Conservation (phyloP, 2,329 filamentous ascomycete species). For the Penicillium crustosum region DNA sequence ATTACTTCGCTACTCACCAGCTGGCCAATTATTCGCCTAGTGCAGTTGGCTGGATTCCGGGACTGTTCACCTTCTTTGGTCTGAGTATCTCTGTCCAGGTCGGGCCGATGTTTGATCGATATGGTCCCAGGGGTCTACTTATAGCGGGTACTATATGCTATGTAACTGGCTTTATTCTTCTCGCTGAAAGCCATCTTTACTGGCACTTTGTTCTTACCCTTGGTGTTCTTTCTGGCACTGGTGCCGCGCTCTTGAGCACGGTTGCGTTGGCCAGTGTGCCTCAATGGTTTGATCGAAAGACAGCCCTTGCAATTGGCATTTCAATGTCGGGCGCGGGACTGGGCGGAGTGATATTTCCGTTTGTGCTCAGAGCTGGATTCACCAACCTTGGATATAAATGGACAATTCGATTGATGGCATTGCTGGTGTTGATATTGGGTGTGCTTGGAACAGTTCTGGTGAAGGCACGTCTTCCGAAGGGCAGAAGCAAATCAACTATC, state of each 20-base stretch:
- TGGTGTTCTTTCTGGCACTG: constrained; percentile 39
- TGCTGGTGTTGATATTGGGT: constrained; percentile 37
- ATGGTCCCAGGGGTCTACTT: constrained; percentile 48
- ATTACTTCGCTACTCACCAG: constrained; percentile 49
- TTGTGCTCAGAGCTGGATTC: constrained; percentile 38
- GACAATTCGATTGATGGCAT: constrained; percentile 41
- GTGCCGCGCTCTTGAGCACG: constrained; percentile 41
- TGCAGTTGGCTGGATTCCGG: constrained; percentile 53
- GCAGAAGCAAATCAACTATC: constrained; percentile 36
- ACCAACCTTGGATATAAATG: constrained; percentile 40
- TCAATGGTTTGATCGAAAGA: constrained; percentile 44
- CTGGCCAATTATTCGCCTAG: constrained; percentile 45
- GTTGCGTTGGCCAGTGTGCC: constrained; percentile 40
- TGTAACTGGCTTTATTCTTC: constrained; percentile 45
- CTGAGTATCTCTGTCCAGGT: constrained; percentile 49
- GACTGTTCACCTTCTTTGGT: constrained; percentile 49
- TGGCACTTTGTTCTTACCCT: constrained; percentile 52
- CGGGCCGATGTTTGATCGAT: constrained; percentile 52
- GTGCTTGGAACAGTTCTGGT: constrained; percentile 37
- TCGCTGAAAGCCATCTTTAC: constrained; percentile 50
- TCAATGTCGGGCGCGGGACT: constrained; percentile 43
- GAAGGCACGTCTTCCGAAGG: constrained; percentile 38
- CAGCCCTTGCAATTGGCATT: constrained; percentile 42
- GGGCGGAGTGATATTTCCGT: constrained; percentile 41
- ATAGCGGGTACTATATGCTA: constrained; percentile 42